These are phyloP conservation scores for Chalciporus sp. DNA, from an alignment of 1,284 basidiomycete species.

Conservation along the genomic window DNA sequence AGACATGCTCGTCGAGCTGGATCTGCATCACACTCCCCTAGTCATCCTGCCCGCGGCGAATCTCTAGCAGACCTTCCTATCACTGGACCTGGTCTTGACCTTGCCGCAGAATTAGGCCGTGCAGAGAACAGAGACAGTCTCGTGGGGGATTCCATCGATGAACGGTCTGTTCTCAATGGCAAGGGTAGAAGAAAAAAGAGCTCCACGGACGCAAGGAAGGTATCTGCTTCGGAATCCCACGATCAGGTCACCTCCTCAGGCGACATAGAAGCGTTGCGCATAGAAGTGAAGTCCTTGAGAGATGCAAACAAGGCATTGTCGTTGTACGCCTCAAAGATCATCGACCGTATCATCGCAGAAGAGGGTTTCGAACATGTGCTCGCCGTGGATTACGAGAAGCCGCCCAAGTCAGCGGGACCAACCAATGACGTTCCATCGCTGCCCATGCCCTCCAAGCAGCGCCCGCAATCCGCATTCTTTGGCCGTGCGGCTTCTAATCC, in stretches of 20 bases:
- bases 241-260: constrained; percentile 45
- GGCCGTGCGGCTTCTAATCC: constrained; percentile 46
- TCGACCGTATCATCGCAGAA: constrained; percentile 91
- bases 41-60: constrained; percentile 59
- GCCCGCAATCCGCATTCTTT: constrained; percentile 63
- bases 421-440: constrained; percentile 12
- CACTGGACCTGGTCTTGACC: constrained; percentile 83
- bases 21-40: constrained; percentile 50
- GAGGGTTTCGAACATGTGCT: constrained; percentile 95
- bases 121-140: constrained; percentile 81
- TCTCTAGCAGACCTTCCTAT: constrained; percentile 79
- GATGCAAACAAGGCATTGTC: constrained; percentile 95
- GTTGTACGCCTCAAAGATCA: constrained; percentile 94
- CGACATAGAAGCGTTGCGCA: constrained; percentile 70
- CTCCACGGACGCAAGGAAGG: constrained; percentile 40
- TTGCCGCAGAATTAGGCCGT: constrained; percentile 87
- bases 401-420: constrained; percentile 37
- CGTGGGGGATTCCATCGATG: constrained; percentile 55
- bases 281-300: constrained; percentile 86
- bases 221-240: constrained; percentile 43
- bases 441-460: constrained; percentile 42
- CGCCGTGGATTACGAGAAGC: constrained; percentile 81
- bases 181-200: constrained; percentile 58
- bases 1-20: constrained; percentile 56
- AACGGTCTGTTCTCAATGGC: constrained; percentile 45